Conservation (phyloP, 75 land plant species). For the Larix kaempferi region DNA sequence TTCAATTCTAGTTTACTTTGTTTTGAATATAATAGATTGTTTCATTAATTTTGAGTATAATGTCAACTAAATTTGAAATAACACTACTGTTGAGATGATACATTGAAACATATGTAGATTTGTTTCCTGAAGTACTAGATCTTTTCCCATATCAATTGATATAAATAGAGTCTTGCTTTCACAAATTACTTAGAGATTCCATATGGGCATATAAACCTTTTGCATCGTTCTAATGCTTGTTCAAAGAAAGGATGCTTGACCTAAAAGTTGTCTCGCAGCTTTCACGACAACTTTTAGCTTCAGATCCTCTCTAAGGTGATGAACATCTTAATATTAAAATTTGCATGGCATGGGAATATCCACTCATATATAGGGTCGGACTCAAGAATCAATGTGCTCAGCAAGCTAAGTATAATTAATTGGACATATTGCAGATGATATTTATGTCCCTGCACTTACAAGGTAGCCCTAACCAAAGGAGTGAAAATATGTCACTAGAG, state of each 20-base stretch:
- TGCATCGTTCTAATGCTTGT: not conserved
- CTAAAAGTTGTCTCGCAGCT: not conserved
- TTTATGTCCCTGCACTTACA: constrained; percentile 65
- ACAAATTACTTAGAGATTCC: not conserved
- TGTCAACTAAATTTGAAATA: too few species aligned
- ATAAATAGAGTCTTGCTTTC: not conserved
- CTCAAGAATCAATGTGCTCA: constrained; percentile 30
- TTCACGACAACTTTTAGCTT: too few species aligned
- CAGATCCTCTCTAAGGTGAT: constrained; percentile 1
- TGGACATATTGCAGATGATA: constrained; percentile 48
- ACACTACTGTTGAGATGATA: too few species aligned
- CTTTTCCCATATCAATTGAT: not conserved
- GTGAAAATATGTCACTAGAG: constrained; percentile 44
- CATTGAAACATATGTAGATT: not conserved
- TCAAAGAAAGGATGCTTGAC: not conserved
- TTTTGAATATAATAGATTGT: too few species aligned
- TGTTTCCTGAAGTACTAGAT: not conserved
- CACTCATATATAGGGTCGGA: constrained; percentile 31
- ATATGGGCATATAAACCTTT: not conserved
- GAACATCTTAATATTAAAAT: constrained; percentile 32
- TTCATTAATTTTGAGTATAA: too few species aligned
- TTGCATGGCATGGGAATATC: constrained; percentile 50
- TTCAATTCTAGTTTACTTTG: too few species aligned
- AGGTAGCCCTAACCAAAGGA: constrained; percentile 64
- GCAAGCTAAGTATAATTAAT: constrained; percentile 32